Conservation (phyloP, 129 eudicot species). For the Arctium minus region DNA sequence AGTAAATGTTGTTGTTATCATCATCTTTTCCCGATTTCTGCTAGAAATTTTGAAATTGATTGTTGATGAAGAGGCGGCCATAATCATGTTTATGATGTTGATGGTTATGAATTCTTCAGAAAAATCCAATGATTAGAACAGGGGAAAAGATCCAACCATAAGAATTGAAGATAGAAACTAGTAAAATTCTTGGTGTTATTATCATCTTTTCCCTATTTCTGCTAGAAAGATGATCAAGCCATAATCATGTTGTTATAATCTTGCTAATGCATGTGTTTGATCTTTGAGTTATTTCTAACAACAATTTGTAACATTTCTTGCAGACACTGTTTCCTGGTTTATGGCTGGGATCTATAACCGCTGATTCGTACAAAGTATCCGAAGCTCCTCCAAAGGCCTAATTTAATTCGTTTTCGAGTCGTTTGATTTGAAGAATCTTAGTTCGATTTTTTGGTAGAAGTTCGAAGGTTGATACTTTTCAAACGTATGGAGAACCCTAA, state of each 20-base stretch:
- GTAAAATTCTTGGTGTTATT: neutral
- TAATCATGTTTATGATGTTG: neutral
- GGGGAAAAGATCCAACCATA: neutral
- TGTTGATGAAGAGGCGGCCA: neutral
- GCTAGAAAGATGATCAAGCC: neutral
- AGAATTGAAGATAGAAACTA: neutral
- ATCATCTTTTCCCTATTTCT: neutral
- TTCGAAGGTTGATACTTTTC: neutral
- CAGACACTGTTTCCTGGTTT: slow-evolving; percentile 58
- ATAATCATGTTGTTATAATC: neutral
- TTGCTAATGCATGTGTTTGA: neutral
- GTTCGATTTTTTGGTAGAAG: slow-evolving; percentile 15
- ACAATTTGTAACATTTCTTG: slow-evolving; percentile 8
- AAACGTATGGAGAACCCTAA: slow-evolving; percentile 28
- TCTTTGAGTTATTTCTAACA: neutral
- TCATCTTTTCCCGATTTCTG: neutral
- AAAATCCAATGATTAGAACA: too few relatives aligned
- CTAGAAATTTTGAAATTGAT: neutral
- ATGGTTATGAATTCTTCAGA: too few relatives aligned
- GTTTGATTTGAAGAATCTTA: neutral
- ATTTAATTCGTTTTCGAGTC: neutral
- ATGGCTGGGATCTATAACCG: slow-evolving; percentile 49
- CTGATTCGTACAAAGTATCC: slow-evolving; percentile 55
- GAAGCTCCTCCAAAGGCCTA: slow-evolving; percentile 45
- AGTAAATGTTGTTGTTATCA: neutral